Percentiles rank a stretch among this genome's conserved stretches.
Evolutionary conservation across 441 rosid genomes (phyloP).

Genomic region (Adansonia grandidieri): DNA sequence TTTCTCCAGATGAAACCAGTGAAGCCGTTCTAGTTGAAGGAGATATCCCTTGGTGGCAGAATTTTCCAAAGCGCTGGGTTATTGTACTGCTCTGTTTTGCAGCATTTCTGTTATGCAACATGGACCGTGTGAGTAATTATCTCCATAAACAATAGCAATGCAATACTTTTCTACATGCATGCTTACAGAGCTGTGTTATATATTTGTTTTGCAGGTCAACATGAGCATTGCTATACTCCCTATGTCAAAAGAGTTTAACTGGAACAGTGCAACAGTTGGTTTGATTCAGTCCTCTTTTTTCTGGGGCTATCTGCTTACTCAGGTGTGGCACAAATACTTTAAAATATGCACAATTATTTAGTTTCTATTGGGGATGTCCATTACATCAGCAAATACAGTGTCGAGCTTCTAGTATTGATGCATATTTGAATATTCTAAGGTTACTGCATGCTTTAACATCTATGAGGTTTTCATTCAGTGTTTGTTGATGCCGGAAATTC

Average conservation of each 20-base stretch:
- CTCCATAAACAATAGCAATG: constrained; percentile 1
- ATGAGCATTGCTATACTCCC: constrained; percentile 99
- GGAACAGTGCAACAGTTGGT: constrained; percentile 98
- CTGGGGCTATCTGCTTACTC: constrained; percentile 98
- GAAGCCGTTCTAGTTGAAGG: constrained; percentile 63
- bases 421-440: neutral
- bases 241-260: constrained; percentile 89
- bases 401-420: neutral
- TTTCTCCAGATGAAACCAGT: constrained; percentile 53
- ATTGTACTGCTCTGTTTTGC: constrained; percentile 86
- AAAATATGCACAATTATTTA: constrained; percentile 13
- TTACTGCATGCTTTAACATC: neutral
- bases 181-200: constrained; percentile 25
- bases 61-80: constrained; percentile 89
- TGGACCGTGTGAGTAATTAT: constrained; percentile 84
- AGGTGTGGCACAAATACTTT: constrained; percentile 50
- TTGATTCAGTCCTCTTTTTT: constrained; percentile 97
- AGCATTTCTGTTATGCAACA: constrained; percentile 89
- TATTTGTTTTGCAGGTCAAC: constrained; percentile 66
- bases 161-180: constrained; percentile 17
- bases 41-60: constrained; percentile 71
- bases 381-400: constrained; percentile 15
- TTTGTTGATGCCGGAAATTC: constrained; percentile 18
- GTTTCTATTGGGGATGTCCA: constrained; percentile 1
- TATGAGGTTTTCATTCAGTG: neutral